Evolutionary conservation across 768 basidiomycete genomes (phyloP), one percentile per base, ranked within the genome.

Genomic region (Podaxis sp.): DNA sequence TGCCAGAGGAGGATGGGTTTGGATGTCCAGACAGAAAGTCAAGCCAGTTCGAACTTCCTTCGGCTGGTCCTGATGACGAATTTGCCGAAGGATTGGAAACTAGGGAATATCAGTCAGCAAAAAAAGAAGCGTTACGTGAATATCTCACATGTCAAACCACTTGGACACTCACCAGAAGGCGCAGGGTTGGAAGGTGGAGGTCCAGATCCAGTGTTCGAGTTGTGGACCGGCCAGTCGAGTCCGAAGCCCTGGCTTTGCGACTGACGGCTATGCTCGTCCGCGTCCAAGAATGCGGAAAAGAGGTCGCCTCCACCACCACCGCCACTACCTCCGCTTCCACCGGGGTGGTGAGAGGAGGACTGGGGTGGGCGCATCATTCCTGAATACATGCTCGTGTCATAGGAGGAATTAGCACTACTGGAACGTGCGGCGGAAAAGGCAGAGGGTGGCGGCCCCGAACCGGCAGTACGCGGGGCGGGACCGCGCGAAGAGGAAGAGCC

Each of bases 221-320:
- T 46, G 28, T 60, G 59, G 16, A 60, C 59, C 9, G 59, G 59
- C 59, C 59, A 60, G 51, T 60, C 59, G 14, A 60, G 42, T 2
- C 59, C 59, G 37, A 60, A 60, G n/a, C 51, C 32, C 23, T 60
- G 59, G 14, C 44, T 42, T 36, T 60, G 59, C n/a, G 59, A 60
- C 28, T 60, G 59, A 32, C 59, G 59, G 42, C 59, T 60, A 51
- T 60, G 59, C 47, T 60, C 59, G 32, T 60, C 59, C 2, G 59
- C 59, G 23, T 60, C 59, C 21, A 60, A 25, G 42, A 60, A 60
- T 1, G 59, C 59, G 23, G 59, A 46, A 27, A 60, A 60, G 25
- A 60, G 50, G 25, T 60, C 59, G 38, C 44, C 42, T 27, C 51
- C 51, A 38, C 57, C 50, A 40, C 57, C 42, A 3, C 51, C 59